Evolutionary conservation across 2,329 filamentous ascomycete genomes (phyloP), one percentile per base, ranked within the genome.

Genomic region (Scedosporium apiospermum): DNA sequence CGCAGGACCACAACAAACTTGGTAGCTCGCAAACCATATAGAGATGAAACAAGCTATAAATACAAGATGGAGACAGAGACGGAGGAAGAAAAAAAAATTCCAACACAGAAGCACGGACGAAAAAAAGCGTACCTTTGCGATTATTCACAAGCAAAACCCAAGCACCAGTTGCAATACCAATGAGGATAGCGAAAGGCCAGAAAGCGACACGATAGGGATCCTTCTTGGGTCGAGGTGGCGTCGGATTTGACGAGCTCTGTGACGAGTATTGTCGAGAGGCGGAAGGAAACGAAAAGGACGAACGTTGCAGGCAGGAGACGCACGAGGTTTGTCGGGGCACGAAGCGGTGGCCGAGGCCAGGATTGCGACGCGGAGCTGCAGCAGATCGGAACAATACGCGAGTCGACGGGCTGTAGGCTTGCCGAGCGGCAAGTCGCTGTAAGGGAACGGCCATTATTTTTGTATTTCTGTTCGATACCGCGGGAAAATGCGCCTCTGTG

Each of bases 131-230:
- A 82, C 82, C 78, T 72, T 76, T 76, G 66, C 77, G 80, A 65
- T 72, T 73, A 65, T 83, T 80, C 58, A 80, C 77, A 55, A 85
- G 72, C 42, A 78, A 71, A 38, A 79, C 71, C 70, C 84, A 85
- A 26, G 78, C 80, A 14, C 76, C 77, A 6, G 76, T 75, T 58
- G 80, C 78, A 16, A 79, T 66, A 38, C 72, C 77, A 65, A 83
- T 78, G 66, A 85, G 73, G 60, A 74, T 71, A 57, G 81, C n/a
- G 66, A 85, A 84, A 2, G 82, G 82, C 81, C 81, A 84, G 71
- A 85, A 84, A 16, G 51, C 51, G 41, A 62, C 41, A 41, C 61
- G 55, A 42, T 63, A 53, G 18, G 61, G 57, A 26, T 58, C 44
- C 53, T 63, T 63, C 34, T 63, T 63, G 53, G 38, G 21, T 34